Percentiles rank a stretch among this genome's conserved stretches.
These are phyloP conservation scores for Pichia thaimueangensis DNA, from an alignment of 805 yeast species.

Conservation along the genomic window DNA sequence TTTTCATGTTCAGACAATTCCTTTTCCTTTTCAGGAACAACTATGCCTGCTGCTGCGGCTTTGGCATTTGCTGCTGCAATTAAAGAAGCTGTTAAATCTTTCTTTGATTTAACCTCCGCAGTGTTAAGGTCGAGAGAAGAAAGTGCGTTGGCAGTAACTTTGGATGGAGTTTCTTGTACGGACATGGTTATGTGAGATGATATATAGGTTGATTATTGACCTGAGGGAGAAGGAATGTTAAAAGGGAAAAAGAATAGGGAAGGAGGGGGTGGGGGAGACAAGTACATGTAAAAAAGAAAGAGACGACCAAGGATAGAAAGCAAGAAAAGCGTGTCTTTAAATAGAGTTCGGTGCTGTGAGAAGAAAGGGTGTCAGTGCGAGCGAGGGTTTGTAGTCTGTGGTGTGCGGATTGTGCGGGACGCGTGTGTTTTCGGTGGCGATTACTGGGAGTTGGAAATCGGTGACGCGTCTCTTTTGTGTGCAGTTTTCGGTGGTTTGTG, in stretches of 20 bases:
- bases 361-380: not conserved
- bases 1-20: constrained; percentile 39
- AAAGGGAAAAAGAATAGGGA: not conserved
- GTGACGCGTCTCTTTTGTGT: too few relatives aligned
- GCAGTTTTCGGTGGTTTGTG: too few relatives aligned
- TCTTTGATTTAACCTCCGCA: constrained; percentile 35
- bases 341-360: not conserved
- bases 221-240: not conserved
- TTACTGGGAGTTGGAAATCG: too few relatives aligned
- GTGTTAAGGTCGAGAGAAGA: constrained; percentile 42
- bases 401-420: too few relatives aligned
- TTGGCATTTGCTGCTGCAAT: constrained; percentile 25
- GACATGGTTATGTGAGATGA: constrained; percentile 33
- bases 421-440: too few relatives aligned
- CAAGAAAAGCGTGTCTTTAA: constrained; percentile 3
- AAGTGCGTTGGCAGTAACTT: constrained; percentile 52
- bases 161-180: constrained; percentile 65
- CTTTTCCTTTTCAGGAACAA: constrained; percentile 13
- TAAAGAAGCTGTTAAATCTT: constrained; percentile 36
- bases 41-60: constrained; percentile 9
- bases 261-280: not conserved
- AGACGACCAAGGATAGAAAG: not conserved
- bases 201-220: not conserved
- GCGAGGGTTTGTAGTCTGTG: too few relatives aligned
- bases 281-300: not conserved